Evolutionary conservation across 2,329 filamentous ascomycete genomes (phyloP), one percentile per base, ranked within the genome.

Genomic region (Trichophyton simii): DNA sequence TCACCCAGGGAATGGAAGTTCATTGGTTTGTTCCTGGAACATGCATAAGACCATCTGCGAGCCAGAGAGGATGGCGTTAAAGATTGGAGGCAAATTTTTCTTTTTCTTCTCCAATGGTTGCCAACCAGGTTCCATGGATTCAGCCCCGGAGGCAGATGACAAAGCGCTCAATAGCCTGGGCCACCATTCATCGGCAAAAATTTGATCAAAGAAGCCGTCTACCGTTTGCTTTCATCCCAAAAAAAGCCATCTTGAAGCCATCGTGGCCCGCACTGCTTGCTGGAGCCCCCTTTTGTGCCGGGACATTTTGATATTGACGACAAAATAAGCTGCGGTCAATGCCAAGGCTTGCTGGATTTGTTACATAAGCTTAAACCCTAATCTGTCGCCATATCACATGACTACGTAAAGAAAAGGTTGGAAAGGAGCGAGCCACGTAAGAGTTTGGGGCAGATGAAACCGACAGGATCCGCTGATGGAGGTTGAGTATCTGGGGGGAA

Each of bases 11-110:
- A n/a, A 55, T 25, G 25, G 50, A 13, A 18, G 15, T 4, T 55
- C 28, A 55, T 55, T 55, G 50, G 50, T n/a, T 55, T n/a, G 50
- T 55, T 28, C 50, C 50, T 55, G 50, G 50, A 55, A 55, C 50
- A 55, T 55, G 50, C 50, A 58, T 58, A 50, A 28, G 18, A 28
- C 46, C 46, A 50, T 50, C 46, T 25, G 46, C 13, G 55, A 44
- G 55, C 34, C 36, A 58, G 55, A 41, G 55, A 58, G 31, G 36
- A 41, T 3, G 41, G 55, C 34, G 36, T 58, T 58, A 58, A 42
- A 41, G n/a, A 3, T 25, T 22, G 34, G 55, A 58, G 55, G 50
- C 50, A 55, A 55, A 55, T 8, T n/a, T 55, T 55, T 36, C 50
- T 55, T 36, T 36, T 58, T 42, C 36, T 4, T 28, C 55, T 58